Evolutionary conservation across 192 early-diverging fungal species (phyloP), one percentile per base, ranked within the genome.

Genomic region (Entomortierella chlamydospora): DNA sequence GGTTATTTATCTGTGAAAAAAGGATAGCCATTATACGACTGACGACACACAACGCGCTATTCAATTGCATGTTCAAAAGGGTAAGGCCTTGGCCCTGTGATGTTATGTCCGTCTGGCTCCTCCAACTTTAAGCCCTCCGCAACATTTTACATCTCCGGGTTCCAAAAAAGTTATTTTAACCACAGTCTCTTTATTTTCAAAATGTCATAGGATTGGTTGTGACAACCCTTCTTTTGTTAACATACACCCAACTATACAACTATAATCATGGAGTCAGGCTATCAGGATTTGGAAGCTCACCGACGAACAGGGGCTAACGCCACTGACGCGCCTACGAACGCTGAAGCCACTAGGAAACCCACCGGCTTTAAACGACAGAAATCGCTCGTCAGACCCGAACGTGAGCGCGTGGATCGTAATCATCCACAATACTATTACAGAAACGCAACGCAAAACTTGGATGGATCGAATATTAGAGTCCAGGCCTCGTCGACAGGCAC

Each of bases 341-440:
- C 41, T 2, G 64, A 67, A 13, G n/a, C 49, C 26, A 70, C 43
- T 13, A 17, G 72, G 28, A 52, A 67, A 33, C 61, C 67, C 1
- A 72, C 61, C 43, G 65, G 61, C 34, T 77, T 79, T 33, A 84
- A 82, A 58, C 79, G 93, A 41, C 74, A 83, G 79, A 91, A 91
- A 64, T 93, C 92, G 53, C 87, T 93, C 1, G 86, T 91, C 55
- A 83, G 91, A 66, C 91, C 93, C 20, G 91, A 90, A 65, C 81
- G 90, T 64, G 89, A 90, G 28, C 84, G 84, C 54, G 79, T 84
- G 20, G 76, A 84, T 34, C 50, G 57, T 49, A 83, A 76, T 12
- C 86, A 85, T 68, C 81, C 83, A 43, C 83, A 84, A 62, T 86
- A 81, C 63, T 73, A 82, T 52, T 83, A 84, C 67, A 58, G 79